Percentiles rank a stretch among this genome's conserved stretches.
phyloP scores from a whole-genome alignment of 2,329 filamentous ascomycete species.

The Rutstroemia sp. region DNA sequence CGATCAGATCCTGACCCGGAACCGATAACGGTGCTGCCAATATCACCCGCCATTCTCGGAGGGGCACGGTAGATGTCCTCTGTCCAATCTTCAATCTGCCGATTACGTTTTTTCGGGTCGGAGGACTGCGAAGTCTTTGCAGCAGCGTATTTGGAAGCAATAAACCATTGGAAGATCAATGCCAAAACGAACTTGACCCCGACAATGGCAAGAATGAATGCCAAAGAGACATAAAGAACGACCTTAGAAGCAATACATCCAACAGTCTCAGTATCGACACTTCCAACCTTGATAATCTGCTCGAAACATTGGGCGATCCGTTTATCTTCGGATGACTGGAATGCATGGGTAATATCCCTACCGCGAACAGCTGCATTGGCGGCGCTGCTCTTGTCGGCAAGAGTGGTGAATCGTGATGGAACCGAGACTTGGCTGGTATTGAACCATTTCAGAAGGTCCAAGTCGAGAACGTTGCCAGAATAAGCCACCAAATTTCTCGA shows the following conservation, averaged over 20 bases:
- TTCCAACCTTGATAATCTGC: slow-evolving; percentile 92
- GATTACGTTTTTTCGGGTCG: slow-evolving; percentile 75
- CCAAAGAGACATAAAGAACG: slow-evolving; percentile 86
- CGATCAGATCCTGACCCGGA: slow-evolving; percentile 61
- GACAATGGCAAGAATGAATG: slow-evolving; percentile 88
- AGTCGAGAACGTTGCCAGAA: slow-evolving; percentile 85
- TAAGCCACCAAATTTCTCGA: slow-evolving; percentile 91
- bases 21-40: slow-evolving; percentile 54
- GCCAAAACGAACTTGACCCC: slow-evolving; percentile 80
- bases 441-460: slow-evolving; percentile 86
- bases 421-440: slow-evolving; percentile 71
- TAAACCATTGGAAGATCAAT: slow-evolving; percentile 91
- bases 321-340: slow-evolving; percentile 74
- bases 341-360: slow-evolving; percentile 81
- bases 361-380: slow-evolving; percentile 63
- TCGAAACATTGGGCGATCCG: slow-evolving; percentile 78
- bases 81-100: slow-evolving; percentile 96
- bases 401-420: slow-evolving; percentile 70
- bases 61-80: slow-evolving; percentile 95
- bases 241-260: slow-evolving; percentile 97
- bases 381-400: slow-evolving; percentile 58
- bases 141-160: slow-evolving; percentile 78
- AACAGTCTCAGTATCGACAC: slow-evolving; percentile 90
- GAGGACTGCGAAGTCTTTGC: slow-evolving; percentile 76
- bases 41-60: slow-evolving; percentile 69